Conservation (phyloP, 805 yeast genomes). For the Naumovozyma dairenensis region DNA sequence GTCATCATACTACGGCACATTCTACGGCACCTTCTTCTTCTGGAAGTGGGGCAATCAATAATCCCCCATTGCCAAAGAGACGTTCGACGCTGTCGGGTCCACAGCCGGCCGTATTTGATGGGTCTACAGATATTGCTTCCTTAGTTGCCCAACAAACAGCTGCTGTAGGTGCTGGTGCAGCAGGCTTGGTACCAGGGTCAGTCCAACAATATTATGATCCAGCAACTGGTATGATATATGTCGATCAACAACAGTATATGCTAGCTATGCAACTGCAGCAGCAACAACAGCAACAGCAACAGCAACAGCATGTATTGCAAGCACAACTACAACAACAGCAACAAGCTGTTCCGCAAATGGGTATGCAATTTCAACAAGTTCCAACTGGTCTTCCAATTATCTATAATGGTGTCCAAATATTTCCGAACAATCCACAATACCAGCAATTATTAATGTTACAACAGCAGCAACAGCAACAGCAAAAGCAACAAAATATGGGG, state of each 20-base stretch:
- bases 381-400: conserved; percentile 14
- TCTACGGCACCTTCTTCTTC: neutral
- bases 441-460: conserved; percentile 20
- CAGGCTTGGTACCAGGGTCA: conserved; percentile 22
- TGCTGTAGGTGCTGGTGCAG: too few relatives aligned
- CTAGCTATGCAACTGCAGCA: conserved; percentile 17
- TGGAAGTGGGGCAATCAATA: conserved; percentile 4
- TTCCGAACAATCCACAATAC: conserved; percentile 22
- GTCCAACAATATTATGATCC: conserved; percentile 66
- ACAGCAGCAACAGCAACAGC: conserved; percentile 19
- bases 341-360: conserved; percentile 11
- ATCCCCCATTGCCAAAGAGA: conserved; percentile 33
- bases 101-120: conserved; percentile 29
- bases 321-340: conserved; percentile 8
- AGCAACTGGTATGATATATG: conserved; percentile 55
- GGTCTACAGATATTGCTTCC: conserved; percentile 9
- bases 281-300: conserved; percentile 11
- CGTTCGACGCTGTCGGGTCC: conserved; percentile 29
- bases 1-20: neutral
- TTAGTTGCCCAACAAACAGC: too few relatives aligned
- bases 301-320: conserved; percentile 11
- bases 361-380: conserved; percentile 4
- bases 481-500: too few relatives aligned
- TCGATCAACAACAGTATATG: conserved; percentile 55
- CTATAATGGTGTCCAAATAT: conserved; percentile 23